phyloP scores from a whole-genome alignment of 257 asterid genomes.

The Nicotiana tabacum region DNA sequence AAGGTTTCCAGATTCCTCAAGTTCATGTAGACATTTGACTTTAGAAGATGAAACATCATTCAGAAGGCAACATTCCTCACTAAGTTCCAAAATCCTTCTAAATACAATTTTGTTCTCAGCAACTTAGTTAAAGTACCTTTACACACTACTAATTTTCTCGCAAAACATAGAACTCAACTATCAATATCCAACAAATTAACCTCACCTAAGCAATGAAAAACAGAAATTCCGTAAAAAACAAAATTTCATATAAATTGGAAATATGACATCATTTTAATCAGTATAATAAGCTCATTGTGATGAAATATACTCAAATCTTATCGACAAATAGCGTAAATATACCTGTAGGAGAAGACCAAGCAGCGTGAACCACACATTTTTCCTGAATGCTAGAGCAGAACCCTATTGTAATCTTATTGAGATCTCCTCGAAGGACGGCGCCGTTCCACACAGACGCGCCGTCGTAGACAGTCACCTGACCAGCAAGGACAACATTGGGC shows the following conservation, averaged over 20 bases:
- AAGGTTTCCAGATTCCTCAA: background rate
- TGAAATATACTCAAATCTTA: background rate
- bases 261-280: background rate
- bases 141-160: background rate
- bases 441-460: slow-evolving; percentile 93
- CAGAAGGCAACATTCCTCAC: background rate
- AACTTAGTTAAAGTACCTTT: background rate
- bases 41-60: background rate
- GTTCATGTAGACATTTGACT: background rate
- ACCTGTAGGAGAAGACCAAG: slow-evolving; percentile 91
- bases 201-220: background rate
- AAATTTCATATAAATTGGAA: background rate
- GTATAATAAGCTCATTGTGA: too few relatives aligned
- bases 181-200: background rate
- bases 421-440: slow-evolving; percentile 78
- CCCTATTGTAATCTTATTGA: slow-evolving; percentile 75
- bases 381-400: slow-evolving; percentile 89
- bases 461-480: slow-evolving; percentile 84
- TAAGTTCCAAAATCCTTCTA: background rate
- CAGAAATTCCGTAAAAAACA: background rate
- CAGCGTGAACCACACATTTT: slow-evolving; percentile 79
- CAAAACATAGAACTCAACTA: background rate
- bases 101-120: background rate
- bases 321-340: background rate
- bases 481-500: slow-evolving; percentile 85